Percentiles rank a stretch among this genome's conserved stretches.
phyloP scores from a whole-genome alignment of 768 basidiomycete species.

The Termitomyces sp. region DNA sequence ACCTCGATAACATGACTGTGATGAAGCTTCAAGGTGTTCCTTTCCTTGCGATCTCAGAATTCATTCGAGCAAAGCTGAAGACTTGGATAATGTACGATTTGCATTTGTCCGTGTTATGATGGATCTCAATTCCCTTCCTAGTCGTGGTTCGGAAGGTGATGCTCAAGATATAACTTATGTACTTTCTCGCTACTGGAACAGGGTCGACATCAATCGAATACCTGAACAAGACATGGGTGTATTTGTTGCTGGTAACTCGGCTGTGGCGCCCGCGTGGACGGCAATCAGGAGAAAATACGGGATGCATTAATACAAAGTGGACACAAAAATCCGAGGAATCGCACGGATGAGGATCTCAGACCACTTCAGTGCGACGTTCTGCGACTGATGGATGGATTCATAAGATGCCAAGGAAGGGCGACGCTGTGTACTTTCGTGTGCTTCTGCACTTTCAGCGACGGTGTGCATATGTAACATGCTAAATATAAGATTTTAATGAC shows the following conservation, averaged over 20 bases:
- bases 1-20: constrained; percentile 63
- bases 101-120: constrained; percentile 11
- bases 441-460: constrained; percentile 3
- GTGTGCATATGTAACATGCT: constrained; percentile 2
- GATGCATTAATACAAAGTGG: constrained; percentile 31
- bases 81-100: constrained; percentile 71
- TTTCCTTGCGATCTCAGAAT: constrained; percentile 83
- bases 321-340: constrained; percentile 4
- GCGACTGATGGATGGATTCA: constrained; percentile 4
- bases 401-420: constrained; percentile 10
- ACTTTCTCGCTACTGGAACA: constrained; percentile 75
- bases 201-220: constrained; percentile 82
- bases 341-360: neutral
- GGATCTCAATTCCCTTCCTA: constrained; percentile 28
- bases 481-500: neutral
- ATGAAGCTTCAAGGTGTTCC: constrained; percentile 70
- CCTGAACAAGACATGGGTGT: constrained; percentile 83
- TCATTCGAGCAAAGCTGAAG: constrained; percentile 82
- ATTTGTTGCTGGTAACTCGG: constrained; percentile 58
- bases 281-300: constrained; percentile 76
- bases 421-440: constrained; percentile 4
- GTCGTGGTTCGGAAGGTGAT: constrained; percentile 68
- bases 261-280: constrained; percentile 70
- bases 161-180: constrained; percentile 75
- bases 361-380: neutral